Base-by-base conservation (phyloP, 2,329 filamentous ascomycete genomes). In the Simplicillium sp. region DNA sequence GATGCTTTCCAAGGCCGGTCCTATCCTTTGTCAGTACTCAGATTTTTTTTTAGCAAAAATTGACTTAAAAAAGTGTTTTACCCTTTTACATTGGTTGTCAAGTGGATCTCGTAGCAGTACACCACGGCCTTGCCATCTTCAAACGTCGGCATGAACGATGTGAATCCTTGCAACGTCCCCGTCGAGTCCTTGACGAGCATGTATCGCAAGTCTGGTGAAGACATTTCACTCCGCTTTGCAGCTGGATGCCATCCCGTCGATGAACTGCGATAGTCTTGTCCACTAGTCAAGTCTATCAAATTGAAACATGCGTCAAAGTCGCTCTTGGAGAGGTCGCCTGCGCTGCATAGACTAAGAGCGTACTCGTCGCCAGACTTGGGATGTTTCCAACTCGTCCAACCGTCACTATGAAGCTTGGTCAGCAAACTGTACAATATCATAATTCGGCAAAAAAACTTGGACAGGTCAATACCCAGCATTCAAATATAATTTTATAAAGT, bases 81-180 rank as follows among this genome's bases (percentile, higher is more conserved):
- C 63, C 80, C 70, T 48, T 75, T 73, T 4, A 84, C 55, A 2
- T 65, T 59, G 1, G 68, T 60, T 31, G 66, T 59, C 3, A 89
- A 69, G 53, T 90, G 84, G 29, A 90, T 77, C 60, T 90, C 84
- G 56, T 88, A 90, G 57, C 84, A 81, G 58, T 88, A 90, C 15
- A 87, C 55, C 2, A 88, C 83, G 0, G 78, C 67, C 44, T 76
- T 62, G 2, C 70, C 70, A 46, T 80, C 76, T 53, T 87, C 82
- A 50, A 75, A 75, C 2, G 79, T 82, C n/a, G 82, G 72, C 80
- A 84, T 81, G 52, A 85, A 65, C n/a, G 79, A 84, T 1, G 73
- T 67, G 51, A 85, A 83, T 4, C 68, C 78, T 14, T 60, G 55
- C 8, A 81, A 47, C 13, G 35, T 20, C 7, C 18, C 36, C 13